Conservation (phyloP, 306 rosid genomes). For the Gillenia trifoliata region DNA sequence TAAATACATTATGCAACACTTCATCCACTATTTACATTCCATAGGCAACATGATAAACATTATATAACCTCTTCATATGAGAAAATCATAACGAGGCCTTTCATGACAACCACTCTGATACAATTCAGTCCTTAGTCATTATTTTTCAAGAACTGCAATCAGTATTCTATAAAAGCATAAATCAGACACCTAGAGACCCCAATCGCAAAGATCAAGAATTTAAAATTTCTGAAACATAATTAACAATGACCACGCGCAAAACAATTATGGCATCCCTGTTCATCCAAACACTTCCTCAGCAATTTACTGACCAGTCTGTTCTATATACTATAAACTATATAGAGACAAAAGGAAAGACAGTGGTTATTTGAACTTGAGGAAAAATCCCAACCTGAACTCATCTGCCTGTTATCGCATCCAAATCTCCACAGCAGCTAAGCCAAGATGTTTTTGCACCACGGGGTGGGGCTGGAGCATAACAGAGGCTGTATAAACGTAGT, state of each 20-base stretch:
- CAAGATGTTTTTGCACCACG: slow-evolving; percentile 48
- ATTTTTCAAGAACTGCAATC: not conserved
- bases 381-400: slow-evolving; percentile 59
- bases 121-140: too few species aligned
- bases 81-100: too few species aligned
- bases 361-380: not conserved
- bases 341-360: not conserved
- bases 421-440: slow-evolving; percentile 83
- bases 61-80: too few species aligned
- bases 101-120: too few species aligned
- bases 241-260: not conserved
- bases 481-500: slow-evolving; percentile 47
- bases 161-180: not conserved
- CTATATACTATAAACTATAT: not conserved
- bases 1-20: not conserved
- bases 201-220: not conserved
- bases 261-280: not conserved
- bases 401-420: slow-evolving; percentile 56
- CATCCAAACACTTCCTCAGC: not conserved
- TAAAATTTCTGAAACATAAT: not conserved
- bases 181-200: not conserved
- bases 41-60: too few species aligned
- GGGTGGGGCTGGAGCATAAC: slow-evolving; percentile 41
- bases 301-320: not conserved
- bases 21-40: not conserved